phyloP scores from a whole-genome alignment of 805 yeast genomes.

The Cephaloascus albidus region DNA sequence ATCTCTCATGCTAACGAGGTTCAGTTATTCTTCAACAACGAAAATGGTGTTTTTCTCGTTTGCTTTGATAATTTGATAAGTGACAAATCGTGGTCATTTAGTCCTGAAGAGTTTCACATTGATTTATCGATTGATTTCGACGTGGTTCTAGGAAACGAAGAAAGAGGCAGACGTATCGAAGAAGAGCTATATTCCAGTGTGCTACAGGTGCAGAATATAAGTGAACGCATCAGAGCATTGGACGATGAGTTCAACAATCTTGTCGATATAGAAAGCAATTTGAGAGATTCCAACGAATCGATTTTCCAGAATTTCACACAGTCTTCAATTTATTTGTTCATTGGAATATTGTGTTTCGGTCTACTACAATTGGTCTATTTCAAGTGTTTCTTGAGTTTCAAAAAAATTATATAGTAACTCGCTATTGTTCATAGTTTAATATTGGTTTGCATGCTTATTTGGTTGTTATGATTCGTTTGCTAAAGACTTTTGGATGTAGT shows the following conservation, averaged over 20 bases:
- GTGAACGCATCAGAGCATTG: background rate
- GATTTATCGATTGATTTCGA: background rate
- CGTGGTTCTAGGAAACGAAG: background rate
- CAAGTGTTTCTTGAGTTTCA: background rate
- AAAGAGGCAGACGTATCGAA: background rate
- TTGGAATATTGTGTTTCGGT: too few relatives aligned
- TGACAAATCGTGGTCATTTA: conserved; percentile 21
- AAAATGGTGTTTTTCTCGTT: conserved; percentile 6
- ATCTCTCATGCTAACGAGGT: conserved; percentile 1
- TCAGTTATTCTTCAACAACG: background rate
- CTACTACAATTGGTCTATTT: background rate
- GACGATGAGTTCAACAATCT: background rate
- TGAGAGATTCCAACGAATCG: background rate
- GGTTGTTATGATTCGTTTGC: conserved; percentile 9
- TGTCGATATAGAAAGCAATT: background rate
- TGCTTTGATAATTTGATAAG: conserved; percentile 17
- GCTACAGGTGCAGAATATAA: background rate
- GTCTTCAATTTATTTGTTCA: background rate
- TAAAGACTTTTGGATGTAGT: conserved; percentile 24
- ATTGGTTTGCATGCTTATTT: conserved; percentile 24
- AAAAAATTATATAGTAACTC: too few relatives aligned
- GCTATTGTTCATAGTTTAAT: too few relatives aligned
- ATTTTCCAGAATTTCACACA: background rate
- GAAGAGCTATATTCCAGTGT: background rate
- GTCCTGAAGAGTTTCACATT: background rate